phyloP scores from a whole-genome alignment of 1,139 yeast genomes.

The Debaryomycetaceae sp. region DNA sequence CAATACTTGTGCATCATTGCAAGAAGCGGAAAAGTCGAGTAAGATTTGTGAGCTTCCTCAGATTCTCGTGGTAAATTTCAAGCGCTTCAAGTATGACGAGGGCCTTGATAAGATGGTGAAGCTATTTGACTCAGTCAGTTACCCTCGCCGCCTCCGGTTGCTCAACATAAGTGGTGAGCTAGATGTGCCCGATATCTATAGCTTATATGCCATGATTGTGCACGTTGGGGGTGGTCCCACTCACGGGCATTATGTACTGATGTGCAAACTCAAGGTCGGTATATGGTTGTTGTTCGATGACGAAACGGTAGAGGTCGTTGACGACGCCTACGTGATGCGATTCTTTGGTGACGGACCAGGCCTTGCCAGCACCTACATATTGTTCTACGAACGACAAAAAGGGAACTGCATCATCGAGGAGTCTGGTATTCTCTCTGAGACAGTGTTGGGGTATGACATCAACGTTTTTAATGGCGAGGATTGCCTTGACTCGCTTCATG shows the following conservation, averaged over 20 bases:
- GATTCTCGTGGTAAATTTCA: conserved; percentile 71
- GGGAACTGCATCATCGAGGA: no score
- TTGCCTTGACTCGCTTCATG: no score
- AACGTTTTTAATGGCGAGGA: conserved; percentile 4
- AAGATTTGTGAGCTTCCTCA: conserved; percentile 71
- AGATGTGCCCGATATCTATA: conserved; percentile 39
- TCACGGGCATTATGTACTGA: conserved; percentile 90
- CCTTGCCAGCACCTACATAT: conserved; percentile 81
- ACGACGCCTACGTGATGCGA: conserved; percentile 70
- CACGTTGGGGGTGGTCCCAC: conserved; percentile 98
- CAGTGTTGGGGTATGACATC: conserved; percentile 28
- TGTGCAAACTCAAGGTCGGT: conserved; percentile 66
- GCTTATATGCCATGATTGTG: conserved; percentile 75
- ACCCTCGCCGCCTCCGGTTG: conserved; percentile 64
- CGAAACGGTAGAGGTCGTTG: conserved; percentile 85
- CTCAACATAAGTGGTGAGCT: conserved; percentile 56
- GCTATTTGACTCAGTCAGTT: conserved; percentile 73
- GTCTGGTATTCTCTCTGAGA: no score
- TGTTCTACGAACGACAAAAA: conserved; percentile 43
- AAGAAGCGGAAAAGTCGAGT: conserved; percentile 92
- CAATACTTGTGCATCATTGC: conserved; percentile 80
- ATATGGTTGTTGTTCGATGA: conserved; percentile 95
- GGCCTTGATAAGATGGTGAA: conserved; percentile 73
- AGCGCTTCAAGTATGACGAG: conserved; percentile 87
- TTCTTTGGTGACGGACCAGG: conserved; percentile 89